A percentile compares a stretch with the other conserved stretches of the same genome.
Evolutionary conservation across 208 protist species (phyloP).

Genomic region (Trypanosoma boissoni): DNA sequence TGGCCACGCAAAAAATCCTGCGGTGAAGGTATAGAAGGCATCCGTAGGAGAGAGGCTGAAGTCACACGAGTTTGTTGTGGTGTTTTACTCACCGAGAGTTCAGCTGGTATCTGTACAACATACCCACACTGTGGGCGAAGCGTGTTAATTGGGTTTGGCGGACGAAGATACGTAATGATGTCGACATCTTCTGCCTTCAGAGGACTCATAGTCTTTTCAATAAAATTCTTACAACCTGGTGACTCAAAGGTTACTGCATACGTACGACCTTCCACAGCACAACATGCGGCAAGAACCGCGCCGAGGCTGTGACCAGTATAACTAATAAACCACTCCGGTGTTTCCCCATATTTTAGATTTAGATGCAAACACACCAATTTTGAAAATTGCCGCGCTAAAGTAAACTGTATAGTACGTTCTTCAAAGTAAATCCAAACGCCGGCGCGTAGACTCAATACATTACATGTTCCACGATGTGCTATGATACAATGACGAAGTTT

Average conservation of each 20-base stretch:
- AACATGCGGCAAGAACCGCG: conserved; percentile 75
- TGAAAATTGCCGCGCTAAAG: conserved; percentile 84
- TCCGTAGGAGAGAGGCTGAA: conserved; percentile 29
- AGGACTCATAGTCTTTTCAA: conserved; percentile 55
- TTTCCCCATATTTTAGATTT: conserved; percentile 16
- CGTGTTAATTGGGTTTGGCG: conserved; percentile 90
- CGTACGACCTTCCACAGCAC: conserved; percentile 75
- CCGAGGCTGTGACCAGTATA: conserved; percentile 92
- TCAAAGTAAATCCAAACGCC: conserved; percentile 91
- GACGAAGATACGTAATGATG: conserved; percentile 77
- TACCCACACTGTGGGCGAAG: conserved; percentile 85
- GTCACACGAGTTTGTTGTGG: conserved; percentile 14
- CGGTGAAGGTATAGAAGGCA: conserved; percentile 59
- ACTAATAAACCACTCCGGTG: conserved; percentile 54
- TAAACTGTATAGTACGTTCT: conserved; percentile 85
- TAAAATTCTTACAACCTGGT: conserved; percentile 65
- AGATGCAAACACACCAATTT: conserved; percentile 62
- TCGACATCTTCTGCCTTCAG: conserved; percentile 40
- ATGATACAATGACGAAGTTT: conserved; percentile 72
- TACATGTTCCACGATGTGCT: conserved; percentile 81
- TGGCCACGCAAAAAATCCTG: conserved; percentile 81
- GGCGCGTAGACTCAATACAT: conserved; percentile 75
- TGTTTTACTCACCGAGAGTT: not conserved
- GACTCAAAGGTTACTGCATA: conserved; percentile 87
- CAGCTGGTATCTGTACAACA: conserved; percentile 59